These are phyloP conservation scores for Podospora anserina DNA, from an alignment of 495 filamentous ascomycete genomes.

Conservation along the genomic window DNA sequence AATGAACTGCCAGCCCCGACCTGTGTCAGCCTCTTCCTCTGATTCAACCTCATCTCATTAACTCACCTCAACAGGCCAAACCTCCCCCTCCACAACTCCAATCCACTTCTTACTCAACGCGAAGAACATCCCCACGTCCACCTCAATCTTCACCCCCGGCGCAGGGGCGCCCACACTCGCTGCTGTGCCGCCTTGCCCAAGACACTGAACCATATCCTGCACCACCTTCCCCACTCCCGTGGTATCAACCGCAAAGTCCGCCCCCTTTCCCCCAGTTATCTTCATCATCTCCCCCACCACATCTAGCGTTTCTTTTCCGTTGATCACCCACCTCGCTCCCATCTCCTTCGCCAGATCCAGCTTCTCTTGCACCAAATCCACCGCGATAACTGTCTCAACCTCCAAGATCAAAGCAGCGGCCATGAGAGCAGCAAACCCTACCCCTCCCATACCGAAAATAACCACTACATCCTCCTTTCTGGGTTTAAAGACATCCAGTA, in stretches of 20 bases:
- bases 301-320: constrained; percentile 15
- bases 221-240: constrained; percentile 15
- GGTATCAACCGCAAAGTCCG: constrained; percentile 18
- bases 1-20: constrained; percentile 27
- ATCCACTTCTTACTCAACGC: constrained; percentile 26
- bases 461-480: constrained; percentile 26
- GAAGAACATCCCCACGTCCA: constrained; percentile 15
- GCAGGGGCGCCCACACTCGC: constrained; percentile 14
- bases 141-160: neutral
- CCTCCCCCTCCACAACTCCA: constrained; percentile 23
- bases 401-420: constrained; percentile 20
- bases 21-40: neutral
- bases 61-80: constrained; percentile 16
- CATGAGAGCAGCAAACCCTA: constrained; percentile 43
- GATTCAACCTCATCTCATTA: neutral
- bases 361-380: constrained; percentile 43
- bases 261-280: constrained; percentile 9
- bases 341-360: constrained; percentile 41
- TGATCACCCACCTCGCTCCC: constrained; percentile 45
- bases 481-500: constrained; percentile 39
- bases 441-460: constrained; percentile 44
- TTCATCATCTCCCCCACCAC: constrained; percentile 15
- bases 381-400: constrained; percentile 37
- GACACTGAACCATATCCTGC: constrained; percentile 20
- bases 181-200: constrained; percentile 15